Percentiles rank a stretch among this genome's conserved stretches.
Conservation (phyloP, 257 asterid species). For the Anisodus tanguticus region DNA sequence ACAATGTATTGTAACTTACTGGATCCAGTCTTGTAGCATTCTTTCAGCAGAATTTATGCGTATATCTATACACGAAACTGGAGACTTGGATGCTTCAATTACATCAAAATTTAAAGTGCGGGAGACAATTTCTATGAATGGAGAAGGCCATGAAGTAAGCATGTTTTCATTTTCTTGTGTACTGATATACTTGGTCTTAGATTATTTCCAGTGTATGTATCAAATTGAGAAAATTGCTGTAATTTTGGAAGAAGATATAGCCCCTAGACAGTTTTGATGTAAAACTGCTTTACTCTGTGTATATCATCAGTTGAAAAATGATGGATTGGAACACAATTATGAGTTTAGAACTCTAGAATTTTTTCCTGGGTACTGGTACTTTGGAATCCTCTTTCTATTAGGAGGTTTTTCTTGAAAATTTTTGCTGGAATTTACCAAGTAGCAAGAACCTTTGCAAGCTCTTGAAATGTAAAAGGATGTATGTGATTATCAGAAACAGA, state of each 20-base stretch:
- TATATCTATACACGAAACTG: slow-evolving; percentile 73
- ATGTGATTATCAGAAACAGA: slow-evolving; percentile 14
- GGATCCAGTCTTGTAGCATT: slow-evolving; percentile 92
- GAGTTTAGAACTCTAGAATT: neutral
- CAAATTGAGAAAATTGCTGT: neutral
- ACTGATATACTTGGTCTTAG: slow-evolving; percentile 21
- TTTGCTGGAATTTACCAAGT: neutral
- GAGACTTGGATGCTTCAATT: slow-evolving; percentile 52
- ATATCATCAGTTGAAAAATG: neutral
- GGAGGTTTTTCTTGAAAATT: neutral
- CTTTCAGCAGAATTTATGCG: slow-evolving; percentile 99
- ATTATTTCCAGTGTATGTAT: neutral
- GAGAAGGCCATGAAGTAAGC: slow-evolving; percentile 71
- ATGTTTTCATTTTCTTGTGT: slow-evolving; percentile 18
- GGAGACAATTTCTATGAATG: slow-evolving; percentile 49
- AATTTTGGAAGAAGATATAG: neutral
- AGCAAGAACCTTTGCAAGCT: neutral
- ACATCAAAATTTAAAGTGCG: slow-evolving; percentile 42
- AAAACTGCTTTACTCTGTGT: neutral
- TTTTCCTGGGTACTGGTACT: slow-evolving; percentile 6
- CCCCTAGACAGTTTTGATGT: slow-evolving; percentile 4
- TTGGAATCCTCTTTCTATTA: neutral
- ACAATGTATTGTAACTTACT: slow-evolving; percentile 59
- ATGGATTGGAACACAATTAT: neutral
- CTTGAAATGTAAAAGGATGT: slow-evolving; percentile 5